A percentile compares a stretch with the other conserved stretches of the same genome.
These are phyloP conservation scores for Nepenthes alata DNA, from an alignment of 179 eudicot species.

Conservation along the genomic window DNA sequence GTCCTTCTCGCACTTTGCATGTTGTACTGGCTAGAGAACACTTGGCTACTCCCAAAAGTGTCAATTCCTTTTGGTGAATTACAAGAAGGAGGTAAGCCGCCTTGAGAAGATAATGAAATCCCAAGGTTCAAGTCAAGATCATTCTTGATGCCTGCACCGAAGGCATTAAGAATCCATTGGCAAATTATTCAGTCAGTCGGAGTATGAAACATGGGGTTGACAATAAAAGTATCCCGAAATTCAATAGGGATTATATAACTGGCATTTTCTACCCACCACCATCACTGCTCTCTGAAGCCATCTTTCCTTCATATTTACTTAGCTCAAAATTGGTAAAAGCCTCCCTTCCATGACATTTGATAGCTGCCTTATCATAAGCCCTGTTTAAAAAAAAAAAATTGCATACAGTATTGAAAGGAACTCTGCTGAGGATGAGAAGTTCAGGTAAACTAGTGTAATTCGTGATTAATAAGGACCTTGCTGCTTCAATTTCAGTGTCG, in stretches of 20 bases:
- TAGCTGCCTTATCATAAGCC: constrained; percentile 36
- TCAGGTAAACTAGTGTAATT: constrained; percentile 1
- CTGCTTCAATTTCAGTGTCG: constrained; percentile 43
- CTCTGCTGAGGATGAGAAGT: neutral
- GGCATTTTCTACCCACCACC: constrained; percentile 4
- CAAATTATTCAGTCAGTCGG: too few relatives aligned
- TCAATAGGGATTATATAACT: neutral
- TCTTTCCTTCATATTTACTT: constrained; percentile 17
- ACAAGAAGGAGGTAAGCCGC: constrained; percentile 15
- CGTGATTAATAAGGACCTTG: constrained; percentile 22
- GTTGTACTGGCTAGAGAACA: constrained; percentile 14
- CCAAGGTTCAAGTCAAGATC: constrained; percentile 51
- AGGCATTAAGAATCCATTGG: neutral
- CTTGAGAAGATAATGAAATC: constrained; percentile 28
- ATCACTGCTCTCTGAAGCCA: neutral
- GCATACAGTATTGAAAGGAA: neutral
- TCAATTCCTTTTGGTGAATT: constrained; percentile 15
- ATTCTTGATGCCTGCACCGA: constrained; percentile 20
- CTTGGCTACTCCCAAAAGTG: constrained; percentile 13
- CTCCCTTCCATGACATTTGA: constrained; percentile 27
- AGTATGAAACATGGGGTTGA: too few relatives aligned
- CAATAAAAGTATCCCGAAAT: neutral
- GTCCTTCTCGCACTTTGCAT: constrained; percentile 17
- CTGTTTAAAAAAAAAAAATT: constrained; percentile 10
- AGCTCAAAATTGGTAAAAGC: constrained; percentile 31